Evolutionary conservation across 345 rosid genomes (phyloP), one percentile per base, ranked within the genome.

Genomic region (Dimocarpus longan): DNA sequence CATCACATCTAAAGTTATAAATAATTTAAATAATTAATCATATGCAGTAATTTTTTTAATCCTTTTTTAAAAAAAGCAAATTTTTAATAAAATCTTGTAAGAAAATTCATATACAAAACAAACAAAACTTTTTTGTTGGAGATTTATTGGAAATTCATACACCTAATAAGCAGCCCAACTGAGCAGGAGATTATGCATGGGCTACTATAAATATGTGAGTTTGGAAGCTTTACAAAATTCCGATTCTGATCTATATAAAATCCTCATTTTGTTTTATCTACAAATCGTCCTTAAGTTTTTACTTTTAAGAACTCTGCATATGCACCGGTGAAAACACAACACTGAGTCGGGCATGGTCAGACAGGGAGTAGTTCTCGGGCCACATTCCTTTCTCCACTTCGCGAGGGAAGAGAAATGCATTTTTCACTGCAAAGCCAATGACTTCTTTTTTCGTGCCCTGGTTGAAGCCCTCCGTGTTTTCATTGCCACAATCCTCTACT

Each of bases 301-400:
- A 46, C 32, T 18, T 9, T 64, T 65, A 86, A 3, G 85, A 76
- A 85, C 91, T 87, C 3, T 85, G 87, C 91, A 95, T 88, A 80
- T 84, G 87, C 73, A 92, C 87, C 0, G 97, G 99, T 10, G 95
- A 90, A 75, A 95, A 92, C 21, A 89, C 93, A 24, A 93, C 98
- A 0, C 95, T 92, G 72, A 93, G 98, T 39, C 93, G 86, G 48
- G 98, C 98, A 74, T 95, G 99, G 81, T 95, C 99, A 0, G 97
- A 95, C 19, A 95, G 92, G 57, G 83, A 91, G 82, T 93, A 92
- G 78, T 88, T 86, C 74, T 93, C 97, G 0, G 99, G 99, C 97
- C 99, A 95, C 77, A 81, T 81, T 78, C 98, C 98, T 82, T 85
- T 92, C 88, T 95, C 99, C 74, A 86, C 96, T 88, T 95, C 99